Base-by-base conservation (phyloP, 2,329 filamentous ascomycete species). In the Colletotrichum agaves region DNA sequence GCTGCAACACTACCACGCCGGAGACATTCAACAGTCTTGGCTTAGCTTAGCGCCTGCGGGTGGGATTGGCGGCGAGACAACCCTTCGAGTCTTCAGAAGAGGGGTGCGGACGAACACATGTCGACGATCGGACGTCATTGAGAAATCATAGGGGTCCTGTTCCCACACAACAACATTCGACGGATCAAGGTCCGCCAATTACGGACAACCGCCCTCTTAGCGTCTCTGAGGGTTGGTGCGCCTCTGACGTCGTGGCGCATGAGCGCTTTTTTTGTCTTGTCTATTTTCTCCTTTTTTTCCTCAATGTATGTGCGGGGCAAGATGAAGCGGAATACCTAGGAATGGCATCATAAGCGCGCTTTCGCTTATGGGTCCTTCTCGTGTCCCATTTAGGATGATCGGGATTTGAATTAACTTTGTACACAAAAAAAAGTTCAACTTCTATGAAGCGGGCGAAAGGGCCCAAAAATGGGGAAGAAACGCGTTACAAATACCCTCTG, bases 211-310 rank as follows among this genome's bases (percentile, higher is more conserved):
- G 8, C 27, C 27, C 8, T 8, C 2, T 2, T 27, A 27, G 27
- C 6, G 27, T 27, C 27, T 27, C 4, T 4, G 27, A 27, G 27
- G 5, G 27, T 7, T 7, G 43, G 21, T 15, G 13, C 27, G 59
- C 59, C 59, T 49, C 63, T 67, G 63, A 67, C 63, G 63, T 67
- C 63, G 59, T 43, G 23, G 33, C 50, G 63, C 63, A 67, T 63
- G 58, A 49, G 58, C 63, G 33, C 41, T 56, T 35, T 44, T 43
- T 47, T 43, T 50, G 11, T 11, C 15, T 31, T 15, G 17, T 41
- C 13, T 15, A 11, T 55, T 37, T 17, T 19, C 6, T 23, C 13
- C 10, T 8, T n/a, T 13, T 46, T 35, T 27, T 13, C 19, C 17
- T 47, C 12, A n/a, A n/a, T n/a, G n/a, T n/a, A n/a, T 37, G 11